Base-by-base conservation (phyloP, 2,329 filamentous ascomycete genomes). In the Xylariaceae sp. region DNA sequence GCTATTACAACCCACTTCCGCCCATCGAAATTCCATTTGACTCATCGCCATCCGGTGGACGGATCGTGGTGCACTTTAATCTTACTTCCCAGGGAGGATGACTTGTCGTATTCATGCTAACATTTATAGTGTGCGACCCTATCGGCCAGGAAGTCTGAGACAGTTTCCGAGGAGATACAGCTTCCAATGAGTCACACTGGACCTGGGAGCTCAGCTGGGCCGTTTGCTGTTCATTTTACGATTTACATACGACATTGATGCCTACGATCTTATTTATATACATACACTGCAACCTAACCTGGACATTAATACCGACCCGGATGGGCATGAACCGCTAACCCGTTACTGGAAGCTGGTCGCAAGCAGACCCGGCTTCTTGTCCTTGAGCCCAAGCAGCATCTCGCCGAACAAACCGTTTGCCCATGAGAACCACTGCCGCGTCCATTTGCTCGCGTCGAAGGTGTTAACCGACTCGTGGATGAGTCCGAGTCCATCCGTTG, bases 331-430 rank as follows among this genome's bases (percentile, higher is more conserved):
- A 41, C 11, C 37, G 8, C 53, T 23, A 17, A 17, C 50, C 30
- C 15, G 35, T 56, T 67, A 69, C 67, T 84, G 81, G 65, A 79
- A 84, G 65, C 77, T 83, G 62, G 68, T 74, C 35, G 68, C 67
- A 35, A 85, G 72, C 59, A 96, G 71, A 67, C 86, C 78, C 9
- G 90, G 90, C 72, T 90, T 90, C 71, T 90, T 78, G 64, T 84
- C 80, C 51, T 86, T 85, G 54, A 96, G 73, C 74, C 62, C 69
- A 15, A 73, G 62, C 30, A 73, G 59, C 70, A 73, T 71, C 66
- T 73, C 69, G 9, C 71, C 72, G 45, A 73, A 73, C 51, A 73
- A 52, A 10, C 72, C 71, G 48, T 73, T 73, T 3, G 71, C 71
- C 72, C 72, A 73, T 30, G 71, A 71, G 49, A 73, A 73, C 76